Percentiles rank a stretch among this genome's conserved stretches.
These are phyloP conservation scores for Diaporthe amygdali DNA, from an alignment of 2,329 filamentous ascomycete genomes.

Conservation along the genomic window DNA sequence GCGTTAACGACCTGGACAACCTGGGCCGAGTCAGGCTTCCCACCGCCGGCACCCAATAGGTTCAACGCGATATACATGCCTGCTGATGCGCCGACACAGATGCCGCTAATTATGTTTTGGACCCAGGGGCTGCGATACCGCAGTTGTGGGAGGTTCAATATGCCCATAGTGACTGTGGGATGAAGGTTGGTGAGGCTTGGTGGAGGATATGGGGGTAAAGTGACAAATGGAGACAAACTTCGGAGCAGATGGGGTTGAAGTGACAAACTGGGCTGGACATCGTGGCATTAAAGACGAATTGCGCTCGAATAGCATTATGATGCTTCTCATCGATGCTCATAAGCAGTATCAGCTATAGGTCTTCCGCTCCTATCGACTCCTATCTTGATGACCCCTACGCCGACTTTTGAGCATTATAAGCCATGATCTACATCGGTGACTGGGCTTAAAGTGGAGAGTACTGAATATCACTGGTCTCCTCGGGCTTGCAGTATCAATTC, in stretches of 20 bases:
- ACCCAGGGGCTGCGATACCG: neutral
- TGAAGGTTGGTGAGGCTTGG: rapidly evolving
- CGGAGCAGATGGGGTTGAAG: too few relatives aligned
- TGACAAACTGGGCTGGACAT: too few relatives aligned
- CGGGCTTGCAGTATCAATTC: neutral
- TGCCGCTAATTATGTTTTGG: neutral
- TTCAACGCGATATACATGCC: slow-evolving; percentile 5
- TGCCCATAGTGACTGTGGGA: neutral
- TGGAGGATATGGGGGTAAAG: too few relatives aligned
- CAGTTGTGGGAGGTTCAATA: neutral
- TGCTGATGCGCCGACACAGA: neutral
- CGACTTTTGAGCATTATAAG: too few relatives aligned
- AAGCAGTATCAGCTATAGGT: too few relatives aligned
- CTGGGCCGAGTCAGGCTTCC: slow-evolving; percentile 32
- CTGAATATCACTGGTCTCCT: slow-evolving; percentile 3
- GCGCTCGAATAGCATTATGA: too few relatives aligned
- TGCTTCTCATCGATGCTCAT: too few relatives aligned
- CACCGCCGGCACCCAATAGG: slow-evolving; percentile 35
- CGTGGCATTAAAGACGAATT: too few relatives aligned
- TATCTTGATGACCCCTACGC: too few relatives aligned
- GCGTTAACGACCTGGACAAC: slow-evolving; percentile 35
- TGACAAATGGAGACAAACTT: too few relatives aligned
- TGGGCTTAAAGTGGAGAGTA: neutral
- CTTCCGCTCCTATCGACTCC: too few relatives aligned
- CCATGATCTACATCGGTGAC: neutral